Percentiles rank a stretch among this genome's conserved stretches.
Conservation (phyloP, 352 stramenopile species). For the Globisporangium iwayamae region DNA sequence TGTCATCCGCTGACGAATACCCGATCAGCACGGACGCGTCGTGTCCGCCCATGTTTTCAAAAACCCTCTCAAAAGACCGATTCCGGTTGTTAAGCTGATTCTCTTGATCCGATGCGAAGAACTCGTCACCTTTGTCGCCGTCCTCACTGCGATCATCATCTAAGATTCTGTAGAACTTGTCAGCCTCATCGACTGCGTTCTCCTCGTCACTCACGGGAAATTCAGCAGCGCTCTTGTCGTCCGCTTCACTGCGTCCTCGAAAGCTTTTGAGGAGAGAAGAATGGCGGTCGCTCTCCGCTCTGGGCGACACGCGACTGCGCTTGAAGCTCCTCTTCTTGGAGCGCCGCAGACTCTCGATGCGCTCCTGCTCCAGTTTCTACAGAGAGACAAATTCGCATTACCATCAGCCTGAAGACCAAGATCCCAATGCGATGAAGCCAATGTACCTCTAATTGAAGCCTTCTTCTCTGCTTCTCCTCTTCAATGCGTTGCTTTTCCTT, state of each 20-base stretch:
- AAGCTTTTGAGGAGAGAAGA: not conserved
- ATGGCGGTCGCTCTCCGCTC: not conserved
- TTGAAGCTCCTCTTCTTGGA: slow-evolving; percentile 11
- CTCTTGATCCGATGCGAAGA: slow-evolving; percentile 13
- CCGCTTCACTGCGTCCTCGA: not conserved
- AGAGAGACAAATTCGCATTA: not conserved
- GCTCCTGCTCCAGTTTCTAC: slow-evolving; percentile 24
- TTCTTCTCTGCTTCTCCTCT: slow-evolving; percentile 32
- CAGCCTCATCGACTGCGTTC: too few relatives aligned
- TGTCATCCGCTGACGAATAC: not conserved
- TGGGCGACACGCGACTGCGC: not conserved
- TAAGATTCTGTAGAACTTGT: not conserved
- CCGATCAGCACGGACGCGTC: slow-evolving; percentile 10
- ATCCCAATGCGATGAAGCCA: not conserved
- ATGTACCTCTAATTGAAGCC: slow-evolving; percentile 50
- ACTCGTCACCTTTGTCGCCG: not conserved
- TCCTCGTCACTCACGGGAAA: not conserved
- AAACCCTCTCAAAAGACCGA: not conserved
- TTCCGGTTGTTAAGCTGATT: slow-evolving; percentile 5
- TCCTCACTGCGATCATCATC: not conserved
- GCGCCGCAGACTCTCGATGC: slow-evolving; percentile 14
- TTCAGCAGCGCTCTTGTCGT: not conserved
- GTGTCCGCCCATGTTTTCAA: not conserved
- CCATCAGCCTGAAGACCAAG: too few relatives aligned
- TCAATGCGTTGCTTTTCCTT: slow-evolving; percentile 37